Base-by-base conservation (phyloP, 2,329 filamentous ascomycete genomes). In the Biscogniauxia marginata region DNA sequence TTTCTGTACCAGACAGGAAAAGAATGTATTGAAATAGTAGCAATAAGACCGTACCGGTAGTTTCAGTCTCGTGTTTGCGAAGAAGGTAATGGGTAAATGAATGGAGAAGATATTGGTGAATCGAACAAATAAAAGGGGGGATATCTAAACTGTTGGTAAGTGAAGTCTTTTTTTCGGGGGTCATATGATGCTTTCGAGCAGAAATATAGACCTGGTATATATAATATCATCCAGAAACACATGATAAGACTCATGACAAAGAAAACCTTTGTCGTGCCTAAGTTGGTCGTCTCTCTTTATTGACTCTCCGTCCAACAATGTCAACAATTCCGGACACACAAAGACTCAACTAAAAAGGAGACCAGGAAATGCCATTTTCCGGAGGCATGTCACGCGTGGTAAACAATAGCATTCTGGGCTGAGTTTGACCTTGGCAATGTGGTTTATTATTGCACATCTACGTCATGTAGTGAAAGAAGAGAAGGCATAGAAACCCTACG, bases 1-100 rank as follows among this genome's bases (percentile, higher is more conserved):
- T 50, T 49, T 25, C 47, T 50, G 48, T 34, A 39, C 48, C 48
- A 20, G 48, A 50, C 48, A 50, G 48, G 48, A 50, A 50, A 24
- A 5, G 25, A 39, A 19, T 43, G 23, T 39, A 50, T 46, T 7
- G 3, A 7, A 5, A 21, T 8, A 23, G 18, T 46, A 11, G 13
- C 16, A 50, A 34, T 7, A 24, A 34, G n/a, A 39, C 24, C 16
- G 46, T 21, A 48, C 46, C 20, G 7, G 20, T 21, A 48, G 46
- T 48, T 50, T 50, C 24, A 50, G 24, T 50, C 7, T 25, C 22
- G 20, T 50, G 24, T 46, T 8, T n/a, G 18, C 18, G 45, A 21
- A 21, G 8, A 49, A n/a, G 30, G 6, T 39, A 39, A 4, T n/a
- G 13, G 6, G 13, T 7, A 23, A 24, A 23, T 23, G 19, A 49